Percentiles rank a stretch among this genome's conserved stretches.
These are phyloP conservation scores for Boletus tylopilopsis DNA, from an alignment of 768 basidiomycete genomes.

Conservation along the genomic window DNA sequence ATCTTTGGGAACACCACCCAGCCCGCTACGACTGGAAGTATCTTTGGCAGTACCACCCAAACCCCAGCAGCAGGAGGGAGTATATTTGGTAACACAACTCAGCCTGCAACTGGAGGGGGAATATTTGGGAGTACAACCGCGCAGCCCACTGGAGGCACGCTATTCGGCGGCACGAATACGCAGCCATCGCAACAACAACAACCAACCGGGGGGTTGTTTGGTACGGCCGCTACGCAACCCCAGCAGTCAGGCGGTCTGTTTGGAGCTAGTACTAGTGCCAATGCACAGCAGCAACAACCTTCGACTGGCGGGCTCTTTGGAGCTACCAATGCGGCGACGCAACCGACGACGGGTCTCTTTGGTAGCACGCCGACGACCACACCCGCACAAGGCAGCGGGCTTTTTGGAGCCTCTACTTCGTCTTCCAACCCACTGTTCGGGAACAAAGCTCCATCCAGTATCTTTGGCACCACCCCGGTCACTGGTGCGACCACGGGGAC, in stretches of 20 bases:
- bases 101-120: conserved; percentile 18
- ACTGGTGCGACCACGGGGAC: conserved; percentile 11
- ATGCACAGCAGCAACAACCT: conserved; percentile 22
- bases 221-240: conserved; percentile 16
- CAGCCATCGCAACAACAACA: conserved; percentile 18
- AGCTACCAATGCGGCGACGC: conserved; percentile 11
- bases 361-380: conserved; percentile 19
- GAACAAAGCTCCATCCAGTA: conserved; percentile 27
- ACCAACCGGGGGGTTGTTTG: conserved; percentile 19
- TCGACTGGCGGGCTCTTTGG: conserved; percentile 26
- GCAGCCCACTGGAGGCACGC: conserved; percentile 21
- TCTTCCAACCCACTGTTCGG: conserved; percentile 36
- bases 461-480: conserved; percentile 31
- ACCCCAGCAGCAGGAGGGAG: conserved; percentile 14
- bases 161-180: conserved; percentile 22
- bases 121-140: conserved; percentile 20
- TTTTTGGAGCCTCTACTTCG: conserved; percentile 27
- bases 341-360: conserved; percentile 26
- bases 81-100: conserved; percentile 19
- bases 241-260: conserved; percentile 22
- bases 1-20: conserved; percentile 16
- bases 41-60: conserved; percentile 12
- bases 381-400: conserved; percentile 19
- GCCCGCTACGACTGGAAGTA: conserved; percentile 9
- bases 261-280: conserved; percentile 8